Conservation (phyloP, 345 rosid species). For the Populus deltoides region DNA sequence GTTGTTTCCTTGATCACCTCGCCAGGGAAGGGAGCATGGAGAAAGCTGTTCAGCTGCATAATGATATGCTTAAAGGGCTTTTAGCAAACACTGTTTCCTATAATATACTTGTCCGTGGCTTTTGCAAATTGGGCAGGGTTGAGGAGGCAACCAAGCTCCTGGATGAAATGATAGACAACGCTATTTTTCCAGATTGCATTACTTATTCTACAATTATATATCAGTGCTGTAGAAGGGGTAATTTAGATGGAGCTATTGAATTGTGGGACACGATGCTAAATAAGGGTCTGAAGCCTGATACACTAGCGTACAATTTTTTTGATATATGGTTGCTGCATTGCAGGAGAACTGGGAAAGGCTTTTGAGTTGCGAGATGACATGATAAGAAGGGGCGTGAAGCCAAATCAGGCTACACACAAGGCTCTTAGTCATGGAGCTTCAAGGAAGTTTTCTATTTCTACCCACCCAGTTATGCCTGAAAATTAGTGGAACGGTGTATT, state of each 20-base stretch:
- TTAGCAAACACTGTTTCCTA: conserved; percentile 65
- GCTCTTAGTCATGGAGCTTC: conserved; percentile 19
- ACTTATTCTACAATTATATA: conserved; percentile 78
- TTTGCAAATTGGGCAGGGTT: conserved; percentile 70
- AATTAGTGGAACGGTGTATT: not conserved
- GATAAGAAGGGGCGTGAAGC: conserved; percentile 54
- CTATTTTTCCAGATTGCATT: conserved; percentile 72
- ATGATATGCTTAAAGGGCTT: conserved; percentile 57
- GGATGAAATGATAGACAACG: conserved; percentile 51
- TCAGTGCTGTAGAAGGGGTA: conserved; percentile 56
- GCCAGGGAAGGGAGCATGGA: conserved; percentile 64
- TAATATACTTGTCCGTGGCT: conserved; percentile 73
- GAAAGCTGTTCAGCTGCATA: conserved; percentile 67
- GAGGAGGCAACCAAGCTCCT: conserved; percentile 56
- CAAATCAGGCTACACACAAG: conserved; percentile 19
- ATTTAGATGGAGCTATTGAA: conserved; percentile 54
- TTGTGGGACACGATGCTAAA: conserved; percentile 70
- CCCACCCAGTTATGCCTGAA: conserved; percentile 1
- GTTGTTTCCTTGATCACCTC: conserved; percentile 73
- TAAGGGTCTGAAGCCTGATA: conserved; percentile 67
- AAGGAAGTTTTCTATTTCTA: not conserved
- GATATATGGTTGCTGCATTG: conserved; percentile 64
- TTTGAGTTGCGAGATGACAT: conserved; percentile 65
- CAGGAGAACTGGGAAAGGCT: conserved; percentile 57
- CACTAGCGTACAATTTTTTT: conserved; percentile 61